phyloP scores from a whole-genome alignment of 2,329 filamentous ascomycete genomes.

The Fusarium torulosum region DNA sequence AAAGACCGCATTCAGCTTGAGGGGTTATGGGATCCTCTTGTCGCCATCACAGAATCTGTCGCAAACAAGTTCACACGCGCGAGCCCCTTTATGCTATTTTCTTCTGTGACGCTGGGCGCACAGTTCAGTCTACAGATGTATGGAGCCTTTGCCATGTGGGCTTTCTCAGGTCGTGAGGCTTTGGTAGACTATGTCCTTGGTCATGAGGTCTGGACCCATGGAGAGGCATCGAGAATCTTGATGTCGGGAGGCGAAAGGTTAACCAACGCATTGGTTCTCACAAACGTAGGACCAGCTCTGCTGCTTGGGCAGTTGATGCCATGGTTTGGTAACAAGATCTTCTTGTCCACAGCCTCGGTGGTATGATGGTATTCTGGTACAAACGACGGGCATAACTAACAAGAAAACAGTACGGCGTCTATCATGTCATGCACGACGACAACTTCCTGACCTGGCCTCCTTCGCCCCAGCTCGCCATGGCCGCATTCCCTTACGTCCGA shows the following conservation, averaged over 20 bases:
- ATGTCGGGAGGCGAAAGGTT: slow-evolving; percentile 49
- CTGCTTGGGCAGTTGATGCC: slow-evolving; percentile 60
- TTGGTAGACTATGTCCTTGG: slow-evolving; percentile 59
- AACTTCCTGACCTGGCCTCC: slow-evolving; percentile 66
- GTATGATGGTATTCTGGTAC: slow-evolving; percentile 49
- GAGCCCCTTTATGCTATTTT: slow-evolving; percentile 73
- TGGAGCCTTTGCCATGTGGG: slow-evolving; percentile 62
- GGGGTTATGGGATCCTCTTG: slow-evolving; percentile 78
- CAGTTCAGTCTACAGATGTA: slow-evolving; percentile 67
- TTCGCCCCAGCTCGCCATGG: slow-evolving; percentile 63
- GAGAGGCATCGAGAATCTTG: slow-evolving; percentile 38
- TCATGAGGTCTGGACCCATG: slow-evolving; percentile 49
- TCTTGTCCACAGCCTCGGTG: slow-evolving; percentile 58
- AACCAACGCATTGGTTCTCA: slow-evolving; percentile 55
- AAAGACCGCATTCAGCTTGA: slow-evolving; percentile 83
- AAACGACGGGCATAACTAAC: slow-evolving; percentile 3
- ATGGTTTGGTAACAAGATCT: slow-evolving; percentile 56
- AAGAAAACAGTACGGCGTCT: slow-evolving; percentile 59
- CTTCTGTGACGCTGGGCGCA: slow-evolving; percentile 65
- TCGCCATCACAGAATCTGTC: slow-evolving; percentile 73
- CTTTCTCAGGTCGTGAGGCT: slow-evolving; percentile 65
- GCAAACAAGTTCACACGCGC: slow-evolving; percentile 66
- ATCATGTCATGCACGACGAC: slow-evolving; percentile 60
- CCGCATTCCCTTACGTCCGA: slow-evolving; percentile 62
- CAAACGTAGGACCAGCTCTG: slow-evolving; percentile 61